Evolutionary conservation across 179 eudicot species (phyloP).

Genomic region (Patellifolia procumbens): DNA sequence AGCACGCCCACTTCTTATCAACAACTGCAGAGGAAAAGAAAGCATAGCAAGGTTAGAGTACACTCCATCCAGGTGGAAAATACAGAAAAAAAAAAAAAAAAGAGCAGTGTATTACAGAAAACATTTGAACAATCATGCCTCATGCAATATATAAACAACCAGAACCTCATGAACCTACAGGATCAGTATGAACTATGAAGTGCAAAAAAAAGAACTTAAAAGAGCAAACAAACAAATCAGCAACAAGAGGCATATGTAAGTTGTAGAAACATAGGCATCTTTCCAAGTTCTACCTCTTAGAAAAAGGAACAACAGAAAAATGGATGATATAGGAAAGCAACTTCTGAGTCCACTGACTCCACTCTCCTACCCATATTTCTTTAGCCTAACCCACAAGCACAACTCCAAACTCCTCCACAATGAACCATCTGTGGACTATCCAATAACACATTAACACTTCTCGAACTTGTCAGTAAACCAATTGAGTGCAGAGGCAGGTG

Average conservation of each 20-base stretch:
- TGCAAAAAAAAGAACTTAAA: neutral
- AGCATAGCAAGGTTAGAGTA: slow-evolving; percentile 14
- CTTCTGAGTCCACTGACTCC: neutral
- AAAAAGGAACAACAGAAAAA: neutral
- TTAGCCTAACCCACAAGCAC: neutral
- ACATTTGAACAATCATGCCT: neutral
- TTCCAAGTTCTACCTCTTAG: neutral
- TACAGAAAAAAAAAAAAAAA: neutral
- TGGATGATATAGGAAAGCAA: neutral
- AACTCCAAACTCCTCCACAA: neutral
- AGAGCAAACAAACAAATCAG: neutral
- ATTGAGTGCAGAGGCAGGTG: neutral
- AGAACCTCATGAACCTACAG: neutral
- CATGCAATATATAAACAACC: neutral
- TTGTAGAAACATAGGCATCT: neutral
- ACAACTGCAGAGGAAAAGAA: slow-evolving; percentile 50
- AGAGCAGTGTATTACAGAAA: neutral
- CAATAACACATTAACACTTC: neutral
- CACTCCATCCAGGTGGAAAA: neutral
- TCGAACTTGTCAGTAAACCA: neutral
- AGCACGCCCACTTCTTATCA: slow-evolving; percentile 96
- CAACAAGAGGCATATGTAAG: neutral
- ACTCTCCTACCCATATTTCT: neutral
- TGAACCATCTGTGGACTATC: neutral
- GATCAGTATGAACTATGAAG: neutral